These are phyloP conservation scores for Xylariaceae sp. DNA, from an alignment of 2,329 filamentous ascomycete genomes.

Conservation along the genomic window DNA sequence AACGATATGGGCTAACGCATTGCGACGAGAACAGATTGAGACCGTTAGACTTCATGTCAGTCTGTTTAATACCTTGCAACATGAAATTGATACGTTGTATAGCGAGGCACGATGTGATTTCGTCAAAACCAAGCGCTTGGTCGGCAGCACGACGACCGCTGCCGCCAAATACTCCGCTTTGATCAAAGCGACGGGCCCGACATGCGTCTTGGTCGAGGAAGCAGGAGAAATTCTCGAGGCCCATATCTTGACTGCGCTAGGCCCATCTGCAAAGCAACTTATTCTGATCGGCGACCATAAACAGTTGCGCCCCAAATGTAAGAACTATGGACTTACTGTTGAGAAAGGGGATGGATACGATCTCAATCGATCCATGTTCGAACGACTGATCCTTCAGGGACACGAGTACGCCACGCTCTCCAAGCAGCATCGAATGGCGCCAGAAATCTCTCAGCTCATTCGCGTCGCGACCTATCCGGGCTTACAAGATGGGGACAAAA, in stretches of 20 bases:
- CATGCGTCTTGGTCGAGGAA: conserved; percentile 52
- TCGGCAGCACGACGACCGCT: conserved; percentile 66
- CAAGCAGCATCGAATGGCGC: conserved; percentile 65
- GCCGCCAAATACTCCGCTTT: conserved; percentile 57
- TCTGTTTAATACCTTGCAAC: conserved; percentile 39
- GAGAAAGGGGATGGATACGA: conserved; percentile 64
- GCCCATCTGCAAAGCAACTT: conserved; percentile 42
- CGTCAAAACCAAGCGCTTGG: conserved; percentile 51
- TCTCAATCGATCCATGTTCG: conserved; percentile 65
- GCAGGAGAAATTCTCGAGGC: conserved; percentile 22
- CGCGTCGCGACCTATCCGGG: conserved; percentile 58
- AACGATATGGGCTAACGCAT: conserved; percentile 37
- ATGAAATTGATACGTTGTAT: conserved; percentile 39
- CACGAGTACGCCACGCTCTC: conserved; percentile 51
- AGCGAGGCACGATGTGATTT: conserved; percentile 36
- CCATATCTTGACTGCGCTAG: conserved; percentile 17
- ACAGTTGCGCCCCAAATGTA: conserved; percentile 65
- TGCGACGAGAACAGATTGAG: conserved; percentile 46
- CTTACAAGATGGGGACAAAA: conserved; percentile 53
- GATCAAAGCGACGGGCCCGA: conserved; percentile 49
- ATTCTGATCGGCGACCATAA: conserved; percentile 71
- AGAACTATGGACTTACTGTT: conserved; percentile 55
- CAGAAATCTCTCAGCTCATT: conserved; percentile 60
- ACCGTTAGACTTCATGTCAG: conserved; percentile 34
- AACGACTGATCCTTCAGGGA: conserved; percentile 57